Evolutionary conservation across 768 basidiomycete genomes (phyloP), one percentile per base, ranked within the genome.

Genomic region (Suillus cothurnatus): DNA sequence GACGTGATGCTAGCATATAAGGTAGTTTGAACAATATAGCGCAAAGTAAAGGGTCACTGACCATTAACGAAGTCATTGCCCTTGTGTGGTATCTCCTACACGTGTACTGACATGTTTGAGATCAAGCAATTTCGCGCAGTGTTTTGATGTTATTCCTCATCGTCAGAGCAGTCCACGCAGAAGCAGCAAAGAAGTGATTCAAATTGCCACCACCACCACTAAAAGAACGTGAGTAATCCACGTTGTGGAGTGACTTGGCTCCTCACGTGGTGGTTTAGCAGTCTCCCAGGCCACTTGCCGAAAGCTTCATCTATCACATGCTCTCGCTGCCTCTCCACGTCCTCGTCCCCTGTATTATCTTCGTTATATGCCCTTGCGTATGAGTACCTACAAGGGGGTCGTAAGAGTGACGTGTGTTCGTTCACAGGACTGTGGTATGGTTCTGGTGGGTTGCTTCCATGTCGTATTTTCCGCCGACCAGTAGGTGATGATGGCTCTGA

Each of bases 131-230:
- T n/a, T 26, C 19, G 11, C n/a, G 26, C 9, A 4, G 34, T 15
- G 14, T 2, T 43, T 23, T 19, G 19, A 31, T n/a, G 56, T 69
- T 64, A 80, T 38, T 79, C 77, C 53, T 88, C 86, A 3, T 82
- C 80, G 11, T 91, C 91, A 17, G 83, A 79, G 38, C 84, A 74
- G 66, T 78, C 80, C 11, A 74, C 71, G 71, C 86, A 89, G 61
- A 82, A 81, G 74, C 89, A 93, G 70, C 86, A 87, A 12, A 90
- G 61, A 23, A 90, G 72, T 6, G 88, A 85, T 69, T 90, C 86
- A 1, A 90, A 61, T 62, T 86, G 85, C 90, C 89, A 90, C 88
- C 88, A 87, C 92, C 93, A 94, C 92, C 92, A 93, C 92, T 93
- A 68, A 19, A 38, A 53, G n/a, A 38, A 61, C 57, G 61, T 61